A percentile compares a stretch with the other conserved stretches of the same genome.
Conservation (phyloP, 2,329 filamentous ascomycete genomes). For the Sclerotinia subarctica region DNA sequence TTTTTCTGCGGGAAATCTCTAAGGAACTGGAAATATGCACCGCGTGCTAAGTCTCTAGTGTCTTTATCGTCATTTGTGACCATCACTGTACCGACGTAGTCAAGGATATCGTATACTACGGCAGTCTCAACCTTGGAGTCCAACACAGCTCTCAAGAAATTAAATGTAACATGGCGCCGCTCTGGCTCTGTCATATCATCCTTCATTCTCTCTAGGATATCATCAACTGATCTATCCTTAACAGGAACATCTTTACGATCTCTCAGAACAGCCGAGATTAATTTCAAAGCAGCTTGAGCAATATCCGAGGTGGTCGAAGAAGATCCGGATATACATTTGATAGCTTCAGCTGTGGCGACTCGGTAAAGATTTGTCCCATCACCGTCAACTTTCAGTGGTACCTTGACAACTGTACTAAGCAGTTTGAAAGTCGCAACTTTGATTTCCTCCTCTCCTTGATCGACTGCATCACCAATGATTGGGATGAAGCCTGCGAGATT, state of each 20-base stretch:
- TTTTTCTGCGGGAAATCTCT: conserved; percentile 92
- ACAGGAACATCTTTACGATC: conserved; percentile 74
- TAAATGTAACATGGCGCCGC: conserved; percentile 89
- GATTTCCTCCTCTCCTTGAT: conserved; percentile 86
- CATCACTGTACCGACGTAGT: conserved; percentile 88
- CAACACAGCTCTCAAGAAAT: conserved; percentile 84
- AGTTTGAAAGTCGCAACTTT: conserved; percentile 84
- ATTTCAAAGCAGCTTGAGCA: conserved; percentile 82
- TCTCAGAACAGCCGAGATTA: conserved; percentile 79
- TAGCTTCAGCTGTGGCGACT: conserved; percentile 81
- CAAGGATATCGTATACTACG: conserved; percentile 84
- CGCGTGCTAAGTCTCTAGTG: conserved; percentile 81
- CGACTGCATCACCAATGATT: conserved; percentile 80
- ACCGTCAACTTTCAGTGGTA: conserved; percentile 69
- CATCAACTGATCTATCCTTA: conserved; percentile 78
- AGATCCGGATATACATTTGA: conserved; percentile 73
- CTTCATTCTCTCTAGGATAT: conserved; percentile 76
- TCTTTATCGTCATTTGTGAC: conserved; percentile 90
- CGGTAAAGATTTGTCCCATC: conserved; percentile 58
- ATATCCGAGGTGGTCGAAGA: conserved; percentile 78
- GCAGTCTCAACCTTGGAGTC: conserved; percentile 82
- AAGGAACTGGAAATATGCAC: conserved; percentile 90
- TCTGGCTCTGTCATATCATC: conserved; percentile 91
- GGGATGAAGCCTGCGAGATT: conserved; percentile 86
- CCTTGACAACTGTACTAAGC: conserved; percentile 79